Evolutionary conservation across 192 early-diverging fungal genomes (phyloP), one percentile per base, ranked within the genome.

Genomic region (Mortierella hygrophila): DNA sequence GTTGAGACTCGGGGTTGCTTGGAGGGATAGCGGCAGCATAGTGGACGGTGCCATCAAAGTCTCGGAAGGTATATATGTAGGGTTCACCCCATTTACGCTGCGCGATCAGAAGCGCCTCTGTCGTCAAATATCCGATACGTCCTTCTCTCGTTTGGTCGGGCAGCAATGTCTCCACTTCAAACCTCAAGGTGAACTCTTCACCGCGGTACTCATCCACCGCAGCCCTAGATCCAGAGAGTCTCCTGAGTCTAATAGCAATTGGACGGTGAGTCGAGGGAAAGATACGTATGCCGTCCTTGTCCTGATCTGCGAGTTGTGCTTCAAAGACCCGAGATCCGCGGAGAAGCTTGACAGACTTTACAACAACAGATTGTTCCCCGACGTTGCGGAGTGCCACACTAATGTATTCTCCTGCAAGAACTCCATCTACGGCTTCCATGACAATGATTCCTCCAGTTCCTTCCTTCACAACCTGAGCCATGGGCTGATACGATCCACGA

Each of bases 31-130:
- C 78, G 29, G 87, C 85, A 4, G 90, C 94, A 88, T 95, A 93
- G 57, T 96, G 94, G 0, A 96, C 89, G 9, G 90, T 89, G 38
- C 82, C 85, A 80, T 96, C 95, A 78, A 91, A 94, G 52, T 94
- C 95, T 63, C 84, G 44, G 84, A 95, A 94, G 0, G 95, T 96
- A 55, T 95, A 93, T 55, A 91, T 92, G 85, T 93, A 96, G 1
- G 82, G 76, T 9, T 94, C 91, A 4, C 89, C 91, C 81, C 88
- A 93, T 60, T 20, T 80, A 41, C 82, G 52, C 35, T 74, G 37
- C 18, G 72, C 52, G 21, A 94, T 72, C 6, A 1, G 35, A 2
- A 87, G 68, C 18, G 35, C 8, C 35, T 82, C 52, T 2, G 82
- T 83, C 26, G 41, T 65, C 26, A 82, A 47, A 41, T 4, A 68